A percentile compares a stretch with the other conserved stretches of the same genome.
Evolutionary conservation across 768 basidiomycete genomes (phyloP).

Genomic region (Rhizopogon sp.): DNA sequence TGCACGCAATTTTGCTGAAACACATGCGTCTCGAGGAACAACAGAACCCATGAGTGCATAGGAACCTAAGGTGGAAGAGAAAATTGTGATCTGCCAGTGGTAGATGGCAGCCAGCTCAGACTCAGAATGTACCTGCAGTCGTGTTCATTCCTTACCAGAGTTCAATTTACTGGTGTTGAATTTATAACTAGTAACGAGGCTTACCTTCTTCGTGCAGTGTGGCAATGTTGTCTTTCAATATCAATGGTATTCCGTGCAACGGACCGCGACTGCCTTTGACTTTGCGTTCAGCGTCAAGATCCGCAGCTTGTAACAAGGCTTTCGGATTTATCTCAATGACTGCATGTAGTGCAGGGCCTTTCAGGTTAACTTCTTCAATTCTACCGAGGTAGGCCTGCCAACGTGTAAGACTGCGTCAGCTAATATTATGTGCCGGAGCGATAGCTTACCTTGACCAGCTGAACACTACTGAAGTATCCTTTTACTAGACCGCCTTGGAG

Average conservation of each 20-base stretch:
- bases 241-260: conserved; percentile 49
- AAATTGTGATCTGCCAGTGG: background rate
- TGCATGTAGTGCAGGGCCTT: conserved; percentile 52
- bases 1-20: conserved; percentile 15
- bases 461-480: conserved; percentile 29
- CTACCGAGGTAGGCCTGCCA: conserved; percentile 58
- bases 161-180: background rate
- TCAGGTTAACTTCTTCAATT: conserved; percentile 64
- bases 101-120: background rate
- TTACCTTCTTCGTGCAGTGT: conserved; percentile 15
- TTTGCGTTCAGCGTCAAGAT: conserved; percentile 41
- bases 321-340: conserved; percentile 54
- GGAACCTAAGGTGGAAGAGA: conserved; percentile 9
- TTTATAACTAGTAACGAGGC: background rate
- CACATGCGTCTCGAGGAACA: conserved; percentile 23
- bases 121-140: conserved; percentile 26
- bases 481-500: conserved; percentile 27
- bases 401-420: background rate
- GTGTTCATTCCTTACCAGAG: conserved; percentile 26
- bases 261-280: conserved; percentile 35
- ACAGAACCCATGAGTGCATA: conserved; percentile 24
- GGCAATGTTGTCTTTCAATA: conserved; percentile 39
- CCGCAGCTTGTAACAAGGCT: conserved; percentile 48
- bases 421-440: background rate
- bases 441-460: conserved; percentile 26